Conservation (phyloP, 2,329 filamentous ascomycete species). For the Cladosporium sp. region DNA sequence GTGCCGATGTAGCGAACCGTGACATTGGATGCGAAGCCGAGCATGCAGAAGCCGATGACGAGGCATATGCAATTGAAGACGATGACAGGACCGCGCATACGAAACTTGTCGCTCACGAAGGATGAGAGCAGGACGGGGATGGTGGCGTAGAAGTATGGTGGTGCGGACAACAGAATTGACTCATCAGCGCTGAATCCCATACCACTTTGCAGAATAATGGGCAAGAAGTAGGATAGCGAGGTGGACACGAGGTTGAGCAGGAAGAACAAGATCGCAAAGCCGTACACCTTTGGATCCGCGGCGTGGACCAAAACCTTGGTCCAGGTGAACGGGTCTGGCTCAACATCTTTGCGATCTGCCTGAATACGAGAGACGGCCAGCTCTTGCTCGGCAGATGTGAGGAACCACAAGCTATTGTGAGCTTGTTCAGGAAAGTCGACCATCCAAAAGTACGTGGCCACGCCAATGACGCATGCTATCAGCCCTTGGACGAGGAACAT, state of each 20-base stretch:
- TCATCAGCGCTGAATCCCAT: constrained; percentile 42
- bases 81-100: constrained; percentile 60
- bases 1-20: constrained; percentile 62
- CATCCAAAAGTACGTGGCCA: constrained; percentile 66
- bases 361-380: constrained; percentile 57
- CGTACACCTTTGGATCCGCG: constrained; percentile 59
- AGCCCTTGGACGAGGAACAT: constrained; percentile 66
- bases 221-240: constrained; percentile 61
- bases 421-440: constrained; percentile 64
- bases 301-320: constrained; percentile 54
- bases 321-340: constrained; percentile 54
- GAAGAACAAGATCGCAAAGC: constrained; percentile 62
- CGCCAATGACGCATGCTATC: constrained; percentile 55
- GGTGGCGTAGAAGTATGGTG: constrained; percentile 65
- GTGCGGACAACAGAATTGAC: constrained; percentile 59
- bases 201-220: constrained; percentile 40
- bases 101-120: constrained; percentile 57
- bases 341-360: constrained; percentile 57
- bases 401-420: constrained; percentile 54
- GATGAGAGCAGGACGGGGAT: constrained; percentile 62
- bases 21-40: constrained; percentile 58
- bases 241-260: constrained; percentile 64
- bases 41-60: constrained; percentile 61
- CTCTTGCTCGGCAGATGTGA: constrained; percentile 53
- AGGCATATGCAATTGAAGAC: constrained; percentile 60